These are phyloP conservation scores for Zygosaccharomyces sapae DNA, from an alignment of 1,139 yeast genomes.

Conservation along the genomic window DNA sequence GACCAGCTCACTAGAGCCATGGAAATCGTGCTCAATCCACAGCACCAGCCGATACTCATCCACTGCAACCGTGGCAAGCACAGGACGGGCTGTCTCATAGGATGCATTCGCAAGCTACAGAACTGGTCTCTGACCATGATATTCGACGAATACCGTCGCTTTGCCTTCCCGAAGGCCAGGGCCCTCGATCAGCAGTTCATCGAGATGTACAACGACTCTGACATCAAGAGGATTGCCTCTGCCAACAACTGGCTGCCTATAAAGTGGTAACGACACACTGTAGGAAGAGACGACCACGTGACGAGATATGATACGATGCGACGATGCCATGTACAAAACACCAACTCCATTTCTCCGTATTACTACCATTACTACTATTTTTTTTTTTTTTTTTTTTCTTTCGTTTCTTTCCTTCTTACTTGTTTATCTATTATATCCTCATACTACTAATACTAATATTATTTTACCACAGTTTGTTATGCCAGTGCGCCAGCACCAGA, in stretches of 20 bases:
- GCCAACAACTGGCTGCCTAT: conserved; percentile 60
- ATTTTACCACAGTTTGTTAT: neutral
- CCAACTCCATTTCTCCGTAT: neutral
- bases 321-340: conserved; percentile 6
- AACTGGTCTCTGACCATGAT: conserved; percentile 91
- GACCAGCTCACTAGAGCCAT: conserved; percentile 76
- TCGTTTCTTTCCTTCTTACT: neutral
- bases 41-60: conserved; percentile 82
- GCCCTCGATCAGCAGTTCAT: conserved; percentile 94
- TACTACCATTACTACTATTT: too few species aligned
- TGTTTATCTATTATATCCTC: neutral
- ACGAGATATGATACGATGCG: neutral
- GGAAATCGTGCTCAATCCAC: conserved; percentile 74
- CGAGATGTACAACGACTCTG: conserved; percentile 72
- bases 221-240: conserved; percentile 51
- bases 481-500: conserved; percentile 25
- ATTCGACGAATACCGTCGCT: conserved; percentile 88
- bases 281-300: too few species aligned
- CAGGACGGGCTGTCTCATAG: conserved; percentile 92
- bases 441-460: neutral
- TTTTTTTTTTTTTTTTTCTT: neutral
- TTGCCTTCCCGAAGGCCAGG: conserved; percentile 91
- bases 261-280: conserved; percentile 45
- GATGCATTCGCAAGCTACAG: conserved; percentile 82
- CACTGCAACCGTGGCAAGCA: conserved; percentile 97